Evolutionary conservation across 2,329 filamentous ascomycete genomes (phyloP).

Genomic region (Teratosphaeria gauchensis): DNA sequence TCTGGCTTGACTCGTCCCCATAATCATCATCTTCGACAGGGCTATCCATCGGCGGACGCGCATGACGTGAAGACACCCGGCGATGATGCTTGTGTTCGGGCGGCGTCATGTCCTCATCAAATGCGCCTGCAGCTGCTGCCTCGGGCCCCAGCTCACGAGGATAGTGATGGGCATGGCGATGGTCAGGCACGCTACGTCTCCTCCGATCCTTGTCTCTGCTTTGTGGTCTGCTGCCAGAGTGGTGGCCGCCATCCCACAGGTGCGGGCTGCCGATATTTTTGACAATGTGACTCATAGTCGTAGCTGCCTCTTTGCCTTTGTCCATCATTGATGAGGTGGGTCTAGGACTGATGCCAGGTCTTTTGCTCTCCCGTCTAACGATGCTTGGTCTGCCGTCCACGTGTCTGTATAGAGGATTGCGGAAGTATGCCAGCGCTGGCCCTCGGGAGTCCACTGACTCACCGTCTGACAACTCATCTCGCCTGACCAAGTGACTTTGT

Average conservation of each 20-base stretch:
- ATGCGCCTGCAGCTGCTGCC: not conserved
- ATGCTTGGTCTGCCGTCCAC: conserved; percentile 34
- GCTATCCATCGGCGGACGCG: not conserved
- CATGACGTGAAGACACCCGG: conserved; percentile 2
- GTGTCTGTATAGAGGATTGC: conserved; percentile 40
- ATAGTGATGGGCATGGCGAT: conserved; percentile 14
- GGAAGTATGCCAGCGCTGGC: conserved; percentile 39
- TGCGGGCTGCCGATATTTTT: conserved; percentile 26
- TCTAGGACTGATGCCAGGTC: conserved; percentile 23
- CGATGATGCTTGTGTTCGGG: conserved; percentile 5
- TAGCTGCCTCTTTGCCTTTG: conserved; percentile 27
- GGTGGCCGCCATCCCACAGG: conserved; percentile 24
- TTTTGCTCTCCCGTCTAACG: conserved; percentile 29
- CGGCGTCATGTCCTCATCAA: conserved; percentile 1
- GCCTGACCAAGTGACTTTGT: conserved; percentile 7
- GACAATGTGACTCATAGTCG: conserved; percentile 26
- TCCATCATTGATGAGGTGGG: conserved; percentile 19
- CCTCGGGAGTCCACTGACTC: conserved; percentile 35
- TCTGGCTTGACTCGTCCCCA: conserved; percentile 4
- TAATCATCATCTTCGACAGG: conserved; percentile 3
- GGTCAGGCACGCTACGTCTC: conserved; percentile 13
- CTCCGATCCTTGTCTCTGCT: conserved; percentile 14
- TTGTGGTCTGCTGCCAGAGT: conserved; percentile 11
- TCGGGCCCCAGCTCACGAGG: conserved; percentile 7
- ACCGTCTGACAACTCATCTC: conserved; percentile 16